Evolutionary conservation across 116 monocot genomes (phyloP).

Genomic region (Papilionanthe hybrid): DNA sequence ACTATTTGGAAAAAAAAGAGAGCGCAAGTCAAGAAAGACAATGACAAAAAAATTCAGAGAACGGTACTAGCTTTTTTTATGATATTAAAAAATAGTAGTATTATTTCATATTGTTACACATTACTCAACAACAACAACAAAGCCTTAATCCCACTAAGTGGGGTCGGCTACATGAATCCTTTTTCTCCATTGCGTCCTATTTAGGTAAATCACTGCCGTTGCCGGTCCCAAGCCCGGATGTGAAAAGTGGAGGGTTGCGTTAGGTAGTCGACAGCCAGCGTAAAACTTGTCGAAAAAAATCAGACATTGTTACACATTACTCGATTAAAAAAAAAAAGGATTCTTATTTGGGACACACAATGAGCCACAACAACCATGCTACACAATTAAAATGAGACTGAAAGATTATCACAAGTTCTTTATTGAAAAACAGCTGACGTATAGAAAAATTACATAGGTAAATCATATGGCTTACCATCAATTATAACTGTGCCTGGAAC

Average conservation of each 20-base stretch:
- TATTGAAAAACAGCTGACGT: neutral
- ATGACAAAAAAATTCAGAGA: neutral
- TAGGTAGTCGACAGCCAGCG: no score
- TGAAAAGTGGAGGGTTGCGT: no score
- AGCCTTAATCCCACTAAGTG: no score
- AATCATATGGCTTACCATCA: conserved; percentile 54
- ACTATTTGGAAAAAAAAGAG: neutral
- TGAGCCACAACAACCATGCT: neutral
- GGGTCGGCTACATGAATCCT: no score
- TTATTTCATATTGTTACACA: neutral
- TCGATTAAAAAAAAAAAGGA: neutral
- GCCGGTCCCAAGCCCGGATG: no score
- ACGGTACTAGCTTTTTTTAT: neutral
- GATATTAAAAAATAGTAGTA: neutral
- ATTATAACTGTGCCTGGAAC: conserved; percentile 76
- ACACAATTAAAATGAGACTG: neutral
- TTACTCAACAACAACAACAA: no score
- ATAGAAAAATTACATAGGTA: neutral
- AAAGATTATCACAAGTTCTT: neutral
- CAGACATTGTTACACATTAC: neutral
- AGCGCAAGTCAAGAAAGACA: neutral
- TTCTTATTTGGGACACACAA: neutral
- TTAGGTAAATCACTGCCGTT: no score
- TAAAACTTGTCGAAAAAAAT: no score
- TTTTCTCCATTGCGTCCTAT: no score